Evolutionary conservation across 192 early-diverging fungal genomes (phyloP).

Genomic region (Pilobolus umbonatus): DNA sequence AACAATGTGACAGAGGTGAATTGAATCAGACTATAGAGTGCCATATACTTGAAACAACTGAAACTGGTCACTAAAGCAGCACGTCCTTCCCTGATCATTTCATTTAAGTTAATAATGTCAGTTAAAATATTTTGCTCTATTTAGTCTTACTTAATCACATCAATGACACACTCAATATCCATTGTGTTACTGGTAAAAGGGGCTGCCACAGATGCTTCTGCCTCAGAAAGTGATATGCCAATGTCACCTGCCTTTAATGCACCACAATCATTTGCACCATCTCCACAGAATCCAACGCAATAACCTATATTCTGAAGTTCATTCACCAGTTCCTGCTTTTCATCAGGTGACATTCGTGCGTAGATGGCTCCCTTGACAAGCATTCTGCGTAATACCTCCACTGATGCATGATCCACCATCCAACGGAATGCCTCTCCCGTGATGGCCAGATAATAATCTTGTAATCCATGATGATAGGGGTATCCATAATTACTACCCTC

Average conservation of each 20-base stretch:
- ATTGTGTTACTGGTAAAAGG: conserved; percentile 91
- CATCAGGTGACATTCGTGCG: conserved; percentile 98
- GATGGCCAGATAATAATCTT: conserved; percentile 78
- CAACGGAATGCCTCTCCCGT: conserved; percentile 96
- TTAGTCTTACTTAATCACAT: conserved; percentile 65
- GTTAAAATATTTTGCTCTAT: neutral
- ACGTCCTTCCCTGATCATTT: conserved; percentile 71
- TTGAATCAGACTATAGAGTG: conserved; percentile 94
- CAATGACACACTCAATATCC: conserved; percentile 90
- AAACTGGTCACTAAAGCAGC: conserved; percentile 96
- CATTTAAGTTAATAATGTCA: neutral
- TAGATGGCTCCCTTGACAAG: conserved; percentile 89
- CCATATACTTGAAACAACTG: conserved; percentile 99
- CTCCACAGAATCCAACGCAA: conserved; percentile 97
- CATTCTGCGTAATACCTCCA: conserved; percentile 65
- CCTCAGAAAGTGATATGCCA: conserved; percentile 93
- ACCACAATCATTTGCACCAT: conserved; percentile 98
- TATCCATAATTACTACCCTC: no score
- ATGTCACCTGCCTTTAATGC: conserved; percentile 95
- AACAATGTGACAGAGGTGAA: conserved; percentile 91
- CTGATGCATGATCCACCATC: conserved; percentile 77
- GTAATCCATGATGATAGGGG: neutral
- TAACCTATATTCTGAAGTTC: conserved; percentile 86
- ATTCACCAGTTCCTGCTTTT: conserved; percentile 93
- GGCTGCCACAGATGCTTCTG: conserved; percentile 96